A percentile compares a stretch with the other conserved stretches of the same genome.
These are phyloP conservation scores for Cercophora newfieldiana DNA, from an alignment of 495 filamentous ascomycete species.

Conservation along the genomic window DNA sequence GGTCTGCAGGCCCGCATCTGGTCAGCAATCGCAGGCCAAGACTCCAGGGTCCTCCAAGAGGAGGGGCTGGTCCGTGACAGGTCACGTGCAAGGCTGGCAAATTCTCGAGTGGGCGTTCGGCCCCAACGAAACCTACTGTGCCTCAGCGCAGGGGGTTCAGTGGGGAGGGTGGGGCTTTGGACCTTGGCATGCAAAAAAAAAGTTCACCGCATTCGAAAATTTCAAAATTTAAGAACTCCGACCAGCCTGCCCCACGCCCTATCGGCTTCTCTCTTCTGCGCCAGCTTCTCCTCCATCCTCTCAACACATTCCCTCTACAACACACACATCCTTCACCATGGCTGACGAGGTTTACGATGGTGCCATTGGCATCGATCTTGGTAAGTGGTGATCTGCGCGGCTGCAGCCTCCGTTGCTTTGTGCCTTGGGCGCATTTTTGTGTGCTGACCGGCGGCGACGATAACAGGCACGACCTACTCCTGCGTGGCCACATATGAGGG, in stretches of 20 bases:
- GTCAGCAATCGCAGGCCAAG: neutral
- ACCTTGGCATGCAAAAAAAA: constrained; percentile 28
- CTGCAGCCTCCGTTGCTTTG: neutral
- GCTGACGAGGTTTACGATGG: constrained; percentile 97
- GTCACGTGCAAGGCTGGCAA: neutral
- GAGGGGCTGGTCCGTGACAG: neutral
- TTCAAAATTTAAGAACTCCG: constrained; percentile 31
- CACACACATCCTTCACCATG: constrained; percentile 47
- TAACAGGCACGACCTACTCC: constrained; percentile 93
- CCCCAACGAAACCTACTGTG: constrained; percentile 2
- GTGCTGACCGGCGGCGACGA: constrained; percentile 16
- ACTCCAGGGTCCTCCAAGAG: neutral
- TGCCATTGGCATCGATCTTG: constrained; percentile 99
- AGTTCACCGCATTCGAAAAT: constrained; percentile 37
- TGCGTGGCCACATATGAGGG: constrained; percentile 99
- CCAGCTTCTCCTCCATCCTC: constrained; percentile 31
- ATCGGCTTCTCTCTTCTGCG: constrained; percentile 27
- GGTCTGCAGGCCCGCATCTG: neutral
- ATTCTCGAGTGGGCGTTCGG: neutral
- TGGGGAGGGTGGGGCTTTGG: constrained; percentile 28
- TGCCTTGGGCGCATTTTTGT: neutral
- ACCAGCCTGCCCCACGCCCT: constrained; percentile 37
- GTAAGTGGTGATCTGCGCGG: constrained; percentile 53
- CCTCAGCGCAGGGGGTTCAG: constrained; percentile 15
- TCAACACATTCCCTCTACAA: constrained; percentile 21